A percentile compares a stretch with the other conserved stretches of the same genome.
These are phyloP conservation scores for Boletus tomentosulus DNA, from an alignment of 768 basidiomycete species.

Conservation along the genomic window DNA sequence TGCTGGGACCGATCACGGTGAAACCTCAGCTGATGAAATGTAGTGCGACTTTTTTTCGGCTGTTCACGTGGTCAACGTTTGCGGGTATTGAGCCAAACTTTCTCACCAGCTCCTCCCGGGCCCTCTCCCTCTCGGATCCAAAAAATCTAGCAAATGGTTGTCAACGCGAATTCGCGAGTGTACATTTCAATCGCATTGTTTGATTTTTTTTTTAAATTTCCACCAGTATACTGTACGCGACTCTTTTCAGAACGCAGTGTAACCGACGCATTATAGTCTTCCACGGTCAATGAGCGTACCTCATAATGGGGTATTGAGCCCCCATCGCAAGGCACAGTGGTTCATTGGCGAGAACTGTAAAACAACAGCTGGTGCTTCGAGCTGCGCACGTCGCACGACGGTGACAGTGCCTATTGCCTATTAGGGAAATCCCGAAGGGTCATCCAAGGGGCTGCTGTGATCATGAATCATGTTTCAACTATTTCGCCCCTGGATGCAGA, in stretches of 20 bases:
- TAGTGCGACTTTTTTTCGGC: neutral
- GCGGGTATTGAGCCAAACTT: neutral
- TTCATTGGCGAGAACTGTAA: neutral
- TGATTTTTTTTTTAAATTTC: neutral
- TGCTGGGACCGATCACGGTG: neutral
- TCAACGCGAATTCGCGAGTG: neutral
- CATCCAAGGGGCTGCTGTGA: too few species aligned
- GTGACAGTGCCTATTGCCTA: too few species aligned
- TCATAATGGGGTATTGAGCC: neutral
- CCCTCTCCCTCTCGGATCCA: neutral
- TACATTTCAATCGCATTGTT: neutral
- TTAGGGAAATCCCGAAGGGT: too few species aligned
- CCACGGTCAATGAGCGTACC: neutral
- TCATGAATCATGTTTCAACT: too few species aligned
- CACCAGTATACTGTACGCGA: neutral
- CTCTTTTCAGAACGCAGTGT: neutral
- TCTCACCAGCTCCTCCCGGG: neutral
- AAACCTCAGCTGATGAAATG: neutral
- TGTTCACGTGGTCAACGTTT: neutral
- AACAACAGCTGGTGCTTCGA: neutral
- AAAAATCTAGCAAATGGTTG: neutral
- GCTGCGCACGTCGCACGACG: too few species aligned
- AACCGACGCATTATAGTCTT: too few species aligned
- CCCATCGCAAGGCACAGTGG: neutral
- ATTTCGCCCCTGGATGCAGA: too few species aligned